phyloP scores from a whole-genome alignment of 345 rosid species.

The Linum trigynum region DNA sequence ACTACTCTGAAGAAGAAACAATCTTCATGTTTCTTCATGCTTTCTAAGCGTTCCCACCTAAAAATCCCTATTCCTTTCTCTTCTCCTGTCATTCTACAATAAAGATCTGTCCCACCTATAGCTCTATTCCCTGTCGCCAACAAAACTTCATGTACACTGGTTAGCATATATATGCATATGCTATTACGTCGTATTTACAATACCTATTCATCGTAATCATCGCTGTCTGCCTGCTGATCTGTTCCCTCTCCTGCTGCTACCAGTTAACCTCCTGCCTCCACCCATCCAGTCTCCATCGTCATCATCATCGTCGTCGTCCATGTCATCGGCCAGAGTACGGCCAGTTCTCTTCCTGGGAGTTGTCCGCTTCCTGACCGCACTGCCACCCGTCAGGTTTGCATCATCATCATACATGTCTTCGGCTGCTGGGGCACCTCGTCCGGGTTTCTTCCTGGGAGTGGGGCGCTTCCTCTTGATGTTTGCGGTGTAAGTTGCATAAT shows the following conservation, averaged over 20 bases:
- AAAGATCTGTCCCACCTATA: too few relatives aligned
- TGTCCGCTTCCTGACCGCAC: too few relatives aligned
- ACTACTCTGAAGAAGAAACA: slow-evolving; percentile 1
- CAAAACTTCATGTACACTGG: slow-evolving; percentile 32
- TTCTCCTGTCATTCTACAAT: slow-evolving; percentile 18
- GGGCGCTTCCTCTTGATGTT: slow-evolving; percentile 79
- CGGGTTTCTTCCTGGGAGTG: slow-evolving; percentile 33
- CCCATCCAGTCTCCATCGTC: slow-evolving; percentile 44
- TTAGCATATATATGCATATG: slow-evolving; percentile 28
- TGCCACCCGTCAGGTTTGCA: too few relatives aligned
- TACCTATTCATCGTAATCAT: slow-evolving; percentile 8
- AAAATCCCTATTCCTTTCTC: slow-evolving; percentile 6
- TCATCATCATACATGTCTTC: slow-evolving; percentile 22
- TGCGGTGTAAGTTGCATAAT: slow-evolving; percentile 69
- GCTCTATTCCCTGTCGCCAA: too few relatives aligned
- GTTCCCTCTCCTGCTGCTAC: slow-evolving; percentile 34
- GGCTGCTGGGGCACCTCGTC: slow-evolving; percentile 17
- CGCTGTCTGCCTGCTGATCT: slow-evolving; percentile 42
- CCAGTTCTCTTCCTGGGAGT: too few relatives aligned
- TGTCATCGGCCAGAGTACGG: too few relatives aligned
- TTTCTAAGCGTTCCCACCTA: slow-evolving; percentile 17
- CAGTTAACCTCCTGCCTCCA: slow-evolving; percentile 33
- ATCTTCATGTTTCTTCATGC: neutral
- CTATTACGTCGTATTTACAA: slow-evolving; percentile 23
- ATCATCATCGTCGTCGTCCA: slow-evolving; percentile 22